Evolutionary conservation across 2,329 filamentous ascomycete species (phyloP).

Genomic region (Pseudopithomyces maydicus): DNA sequence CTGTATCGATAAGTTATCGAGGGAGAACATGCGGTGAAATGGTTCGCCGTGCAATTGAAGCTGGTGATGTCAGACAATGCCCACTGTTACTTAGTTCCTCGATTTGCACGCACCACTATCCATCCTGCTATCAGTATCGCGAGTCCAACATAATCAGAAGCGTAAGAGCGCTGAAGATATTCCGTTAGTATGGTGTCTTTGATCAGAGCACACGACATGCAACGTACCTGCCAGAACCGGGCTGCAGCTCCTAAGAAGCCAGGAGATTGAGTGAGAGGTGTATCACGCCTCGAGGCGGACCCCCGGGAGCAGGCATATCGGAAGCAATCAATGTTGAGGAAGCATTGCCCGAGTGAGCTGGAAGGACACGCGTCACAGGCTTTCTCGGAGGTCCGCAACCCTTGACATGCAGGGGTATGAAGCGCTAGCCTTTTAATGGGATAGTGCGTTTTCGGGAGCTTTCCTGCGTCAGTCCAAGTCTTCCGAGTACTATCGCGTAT

Average conservation of each 20-base stretch:
- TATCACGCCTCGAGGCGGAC: slow-evolving; percentile 28
- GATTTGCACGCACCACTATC: background rate
- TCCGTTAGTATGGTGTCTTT: slow-evolving; percentile 12
- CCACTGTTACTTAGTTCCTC: slow-evolving; percentile 57
- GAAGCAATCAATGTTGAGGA: slow-evolving; percentile 30
- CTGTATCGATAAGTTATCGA: slow-evolving; percentile 82
- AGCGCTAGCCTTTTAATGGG: background rate
- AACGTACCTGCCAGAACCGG: slow-evolving; percentile 55
- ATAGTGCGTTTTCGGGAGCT: background rate
- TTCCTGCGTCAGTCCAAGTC: too few species aligned
- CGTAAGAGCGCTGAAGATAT: slow-evolving; percentile 71
- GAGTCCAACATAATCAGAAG: slow-evolving; percentile 85
- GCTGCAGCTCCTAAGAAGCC: slow-evolving; percentile 55
- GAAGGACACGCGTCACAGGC: slow-evolving; percentile 17
- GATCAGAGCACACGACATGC: background rate
- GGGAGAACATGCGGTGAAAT: slow-evolving; percentile 92
- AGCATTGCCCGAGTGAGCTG: slow-evolving; percentile 22
- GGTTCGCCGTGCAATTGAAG: slow-evolving; percentile 74
- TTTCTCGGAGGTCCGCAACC: slow-evolving; percentile 6
- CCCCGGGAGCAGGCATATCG: slow-evolving; percentile 35
- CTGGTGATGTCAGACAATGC: slow-evolving; percentile 46
- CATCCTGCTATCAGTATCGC: slow-evolving; percentile 71
- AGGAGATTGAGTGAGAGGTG: slow-evolving; percentile 32
- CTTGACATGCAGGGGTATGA: background rate
- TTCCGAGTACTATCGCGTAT: too few species aligned